A percentile compares a stretch with the other conserved stretches of the same genome.
phyloP scores from a whole-genome alignment of 2,329 filamentous ascomycete genomes.

The Chaetomiaceae sp. region DNA sequence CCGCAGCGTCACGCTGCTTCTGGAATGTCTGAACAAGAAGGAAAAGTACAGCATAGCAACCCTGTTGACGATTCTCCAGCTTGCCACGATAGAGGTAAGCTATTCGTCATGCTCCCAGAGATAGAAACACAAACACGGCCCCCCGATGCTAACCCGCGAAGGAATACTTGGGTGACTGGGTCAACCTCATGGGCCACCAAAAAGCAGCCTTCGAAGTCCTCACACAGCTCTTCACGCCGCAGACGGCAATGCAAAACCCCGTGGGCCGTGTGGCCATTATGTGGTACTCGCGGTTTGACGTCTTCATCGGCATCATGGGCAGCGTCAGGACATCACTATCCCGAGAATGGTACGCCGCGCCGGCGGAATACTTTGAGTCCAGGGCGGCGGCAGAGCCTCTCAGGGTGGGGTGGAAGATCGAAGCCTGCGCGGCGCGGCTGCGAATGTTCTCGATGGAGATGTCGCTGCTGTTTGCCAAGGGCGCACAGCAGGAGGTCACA shows the following conservation, averaged over 20 bases:
- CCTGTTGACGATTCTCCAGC: conserved; percentile 80
- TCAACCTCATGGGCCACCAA: conserved; percentile 88
- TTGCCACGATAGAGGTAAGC: conserved; percentile 84
- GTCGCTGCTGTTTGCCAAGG: conserved; percentile 68
- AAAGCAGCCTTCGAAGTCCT: conserved; percentile 82
- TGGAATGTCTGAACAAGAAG: conserved; percentile 64
- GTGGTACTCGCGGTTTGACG: conserved; percentile 92
- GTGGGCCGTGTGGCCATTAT: conserved; percentile 67
- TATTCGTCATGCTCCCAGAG: conserved; percentile 5
- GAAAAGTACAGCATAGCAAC: conserved; percentile 69
- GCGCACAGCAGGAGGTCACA: conserved; percentile 58
- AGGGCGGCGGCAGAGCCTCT: conserved; percentile 56
- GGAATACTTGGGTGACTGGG: conserved; percentile 95
- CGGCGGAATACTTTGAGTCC: conserved; percentile 57
- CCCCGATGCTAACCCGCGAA: conserved; percentile 37
- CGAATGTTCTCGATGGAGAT: conserved; percentile 76
- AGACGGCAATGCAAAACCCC: conserved; percentile 66
- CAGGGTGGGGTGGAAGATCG: conserved; percentile 61
- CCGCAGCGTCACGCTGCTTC: conserved; percentile 72
- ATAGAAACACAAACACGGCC: neutral
- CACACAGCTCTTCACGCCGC: conserved; percentile 69
- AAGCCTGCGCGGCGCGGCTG: conserved; percentile 60
- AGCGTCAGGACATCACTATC: conserved; percentile 69
- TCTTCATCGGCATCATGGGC: conserved; percentile 77
- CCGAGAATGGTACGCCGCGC: conserved; percentile 70